phyloP scores from a whole-genome alignment of 2,329 filamentous ascomycete genomes.

The Ophiostoma angusticollis region DNA sequence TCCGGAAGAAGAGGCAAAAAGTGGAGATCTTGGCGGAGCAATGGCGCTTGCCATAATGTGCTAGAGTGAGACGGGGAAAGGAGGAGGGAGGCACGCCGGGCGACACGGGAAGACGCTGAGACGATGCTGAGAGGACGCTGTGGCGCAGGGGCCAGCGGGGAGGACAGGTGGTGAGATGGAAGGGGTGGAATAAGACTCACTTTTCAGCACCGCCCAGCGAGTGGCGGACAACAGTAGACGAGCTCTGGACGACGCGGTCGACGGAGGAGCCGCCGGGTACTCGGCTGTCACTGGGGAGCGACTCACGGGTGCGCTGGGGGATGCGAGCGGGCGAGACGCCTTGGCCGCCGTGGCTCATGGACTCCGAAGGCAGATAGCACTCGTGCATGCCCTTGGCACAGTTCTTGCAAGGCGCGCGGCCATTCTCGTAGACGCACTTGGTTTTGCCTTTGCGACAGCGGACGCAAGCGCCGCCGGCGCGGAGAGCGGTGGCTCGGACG shows the following conservation, averaged over 20 bases:
- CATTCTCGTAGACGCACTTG: constrained; percentile 51
- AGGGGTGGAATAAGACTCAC: constrained; percentile 28
- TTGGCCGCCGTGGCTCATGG: constrained; percentile 42
- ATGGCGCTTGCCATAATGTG: too few relatives aligned
- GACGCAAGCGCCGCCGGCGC: constrained; percentile 48
- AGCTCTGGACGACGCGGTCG: constrained; percentile 31
- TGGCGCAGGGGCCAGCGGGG: too few relatives aligned
- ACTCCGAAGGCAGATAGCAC: constrained; percentile 49
- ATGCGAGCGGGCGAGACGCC: constrained; percentile 44
- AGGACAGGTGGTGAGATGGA: neutral
- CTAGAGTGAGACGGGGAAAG: too few relatives aligned
- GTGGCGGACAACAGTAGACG: constrained; percentile 34
- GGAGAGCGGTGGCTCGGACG: constrained; percentile 45
- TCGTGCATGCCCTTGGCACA: constrained; percentile 52
- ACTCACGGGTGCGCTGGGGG: constrained; percentile 40
- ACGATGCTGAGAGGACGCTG: too few relatives aligned
- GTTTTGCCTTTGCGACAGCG: constrained; percentile 53
- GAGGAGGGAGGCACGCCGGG: too few relatives aligned
- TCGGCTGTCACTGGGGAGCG: constrained; percentile 36
- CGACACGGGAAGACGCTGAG: too few relatives aligned
- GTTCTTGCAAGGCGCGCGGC: constrained; percentile 49
- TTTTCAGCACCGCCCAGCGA: constrained; percentile 38
- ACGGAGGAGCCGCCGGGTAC: constrained; percentile 29
- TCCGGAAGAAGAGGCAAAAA: neutral
- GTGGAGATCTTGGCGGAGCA: too few relatives aligned